These are phyloP conservation scores for Gossypium anomalum DNA, from an alignment of 345 rosid species.

Conservation along the genomic window DNA sequence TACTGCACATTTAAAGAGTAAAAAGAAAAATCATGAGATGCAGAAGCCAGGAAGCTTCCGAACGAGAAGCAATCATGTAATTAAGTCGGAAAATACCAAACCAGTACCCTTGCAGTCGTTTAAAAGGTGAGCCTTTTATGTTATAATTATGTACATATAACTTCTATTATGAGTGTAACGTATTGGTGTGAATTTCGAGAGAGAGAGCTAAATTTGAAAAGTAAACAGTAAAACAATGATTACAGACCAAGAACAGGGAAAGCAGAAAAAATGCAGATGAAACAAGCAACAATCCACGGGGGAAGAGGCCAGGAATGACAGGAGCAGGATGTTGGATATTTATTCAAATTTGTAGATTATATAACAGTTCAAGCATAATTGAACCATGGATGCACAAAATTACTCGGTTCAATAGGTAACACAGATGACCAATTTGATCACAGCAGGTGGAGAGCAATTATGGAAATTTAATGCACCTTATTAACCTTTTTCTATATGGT, in stretches of 20 bases:
- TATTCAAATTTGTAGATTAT: not conserved
- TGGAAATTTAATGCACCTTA: not conserved
- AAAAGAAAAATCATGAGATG: not conserved
- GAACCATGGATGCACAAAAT: not conserved
- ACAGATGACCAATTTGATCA: not conserved
- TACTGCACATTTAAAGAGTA: constrained; percentile 36
- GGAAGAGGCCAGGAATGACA: not conserved
- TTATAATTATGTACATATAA: not conserved
- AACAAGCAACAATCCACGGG: not conserved
- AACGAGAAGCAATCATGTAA: not conserved
- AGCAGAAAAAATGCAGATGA: not conserved
- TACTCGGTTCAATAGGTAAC: not conserved
- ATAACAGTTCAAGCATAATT: not conserved
- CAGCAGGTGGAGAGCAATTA: not conserved
- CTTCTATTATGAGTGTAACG: not conserved
- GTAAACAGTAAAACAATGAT: not conserved
- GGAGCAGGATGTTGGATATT: not conserved
- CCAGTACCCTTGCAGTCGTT: constrained; percentile 3
- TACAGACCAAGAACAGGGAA: not conserved
- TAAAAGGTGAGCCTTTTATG: not conserved
- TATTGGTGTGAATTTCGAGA: not conserved
- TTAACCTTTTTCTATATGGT: not conserved
- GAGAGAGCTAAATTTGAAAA: not conserved
- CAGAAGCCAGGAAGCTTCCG: not conserved
- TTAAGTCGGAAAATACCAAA: not conserved